Base-by-base conservation (phyloP, 306 rosid species). In the Lathyrus aphaca region DNA sequence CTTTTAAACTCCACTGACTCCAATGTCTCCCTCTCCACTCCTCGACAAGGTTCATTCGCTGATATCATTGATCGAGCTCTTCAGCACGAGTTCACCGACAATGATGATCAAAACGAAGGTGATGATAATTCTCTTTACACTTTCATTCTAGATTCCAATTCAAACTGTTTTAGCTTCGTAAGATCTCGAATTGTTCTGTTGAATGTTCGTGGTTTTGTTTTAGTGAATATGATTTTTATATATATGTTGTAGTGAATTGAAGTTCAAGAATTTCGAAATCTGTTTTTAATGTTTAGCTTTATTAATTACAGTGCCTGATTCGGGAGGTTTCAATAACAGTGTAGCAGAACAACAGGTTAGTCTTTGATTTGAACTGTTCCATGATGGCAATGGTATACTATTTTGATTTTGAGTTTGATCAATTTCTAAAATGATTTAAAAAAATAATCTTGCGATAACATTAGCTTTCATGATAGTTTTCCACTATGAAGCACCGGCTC, bases 331-430 rank as follows among this genome's bases (percentile, higher is more conserved):
- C 73, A 95, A 91, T 84, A 91, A 95, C 90, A 95, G 97, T 73
- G 97, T 95, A 15, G 91, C 96, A n/a, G 99, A 86, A 77, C 93
- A 95, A 72, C 99, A 95, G 99, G 99, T 94, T 83, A 37, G 63
- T 39, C 51, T 64, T 68, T 55, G 4, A 44, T 56, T 72, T 59
- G 5, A 30, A 69, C 18, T 73, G 15, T 35, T 75, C 15, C 39
- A 35, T 7, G 39, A 35, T 35, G 39, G 39, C 9, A 35, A 42
- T 53, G 62, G 18, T 37, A 38, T 48, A 21, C 2, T 71, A 71
- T 50, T 57, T 75, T 32, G 56, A 67, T 71, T 67, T 55, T 21
- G 38, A 39, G 17, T 59, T 3, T 6, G 17, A 62, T 11, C 18
- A 5, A 10, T 11, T 62, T 39, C 16, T 62, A 4, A 59, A 4